A percentile compares a stretch with the other conserved stretches of the same genome.
Evolutionary conservation across 192 early-diverging fungal species (phyloP).

Genomic region (Rhizophagus sp.): DNA sequence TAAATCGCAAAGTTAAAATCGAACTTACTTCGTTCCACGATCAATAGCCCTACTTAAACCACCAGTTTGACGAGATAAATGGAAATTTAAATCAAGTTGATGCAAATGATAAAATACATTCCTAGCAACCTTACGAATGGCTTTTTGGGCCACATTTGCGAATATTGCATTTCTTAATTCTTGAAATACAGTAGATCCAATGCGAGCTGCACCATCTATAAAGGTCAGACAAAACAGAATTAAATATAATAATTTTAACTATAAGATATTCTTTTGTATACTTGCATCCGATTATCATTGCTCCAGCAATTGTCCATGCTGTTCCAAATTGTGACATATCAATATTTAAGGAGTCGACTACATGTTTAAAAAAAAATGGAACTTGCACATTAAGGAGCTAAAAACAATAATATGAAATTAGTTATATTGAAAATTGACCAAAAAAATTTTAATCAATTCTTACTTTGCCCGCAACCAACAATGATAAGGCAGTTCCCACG

Average conservation of each 20-base stretch:
- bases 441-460: background rate
- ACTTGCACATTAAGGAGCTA: conserved; percentile 89
- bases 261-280: background rate
- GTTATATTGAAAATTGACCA: background rate
- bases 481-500: conserved; percentile 78
- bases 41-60: conserved; percentile 96
- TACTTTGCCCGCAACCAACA: conserved; percentile 82
- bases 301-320: conserved; percentile 79
- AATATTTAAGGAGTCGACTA: conserved; percentile 84
- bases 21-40: conserved; percentile 72
- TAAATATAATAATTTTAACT: background rate
- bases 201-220: conserved; percentile 82
- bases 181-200: conserved; percentile 78
- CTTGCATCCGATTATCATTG: conserved; percentile 87
- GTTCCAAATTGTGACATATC: conserved; percentile 63
- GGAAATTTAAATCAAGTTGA: conserved; percentile 86
- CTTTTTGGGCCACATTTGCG: conserved; percentile 89
- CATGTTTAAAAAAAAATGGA: conserved; percentile 92
- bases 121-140: conserved; percentile 83
- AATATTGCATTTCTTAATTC: conserved; percentile 96
- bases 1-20: background rate
- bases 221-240: background rate
- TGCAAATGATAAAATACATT: conserved; percentile 92
- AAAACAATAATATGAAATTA: conserved; percentile 8
- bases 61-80: conserved; percentile 93